Conservation (phyloP, 1,284 basidiomycete genomes). For the Cerioporus squamosus region DNA sequence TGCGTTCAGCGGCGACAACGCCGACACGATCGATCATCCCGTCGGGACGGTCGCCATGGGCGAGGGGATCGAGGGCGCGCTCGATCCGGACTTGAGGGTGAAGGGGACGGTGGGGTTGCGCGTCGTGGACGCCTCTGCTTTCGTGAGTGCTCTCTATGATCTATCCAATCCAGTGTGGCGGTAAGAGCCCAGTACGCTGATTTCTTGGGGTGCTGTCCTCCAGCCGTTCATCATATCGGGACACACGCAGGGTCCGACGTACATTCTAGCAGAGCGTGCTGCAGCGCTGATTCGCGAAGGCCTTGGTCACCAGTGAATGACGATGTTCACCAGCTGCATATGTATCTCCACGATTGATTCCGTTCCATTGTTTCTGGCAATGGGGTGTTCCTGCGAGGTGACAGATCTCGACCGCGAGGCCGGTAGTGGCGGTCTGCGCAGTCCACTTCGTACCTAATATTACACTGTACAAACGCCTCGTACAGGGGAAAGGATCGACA, state of each 20-base stretch:
- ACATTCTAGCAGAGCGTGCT: slow-evolving; percentile 12
- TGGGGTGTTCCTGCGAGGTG: too few relatives aligned
- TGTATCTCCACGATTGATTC: too few relatives aligned
- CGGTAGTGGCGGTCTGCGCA: too few relatives aligned
- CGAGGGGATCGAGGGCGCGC: not conserved
- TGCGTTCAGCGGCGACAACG: slow-evolving; percentile 19
- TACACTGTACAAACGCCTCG: too few relatives aligned
- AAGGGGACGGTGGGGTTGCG: slow-evolving; percentile 13
- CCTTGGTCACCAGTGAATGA: too few relatives aligned
- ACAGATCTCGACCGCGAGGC: too few relatives aligned
- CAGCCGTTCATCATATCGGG: slow-evolving; percentile 13
- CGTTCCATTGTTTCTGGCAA: too few relatives aligned
- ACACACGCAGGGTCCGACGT: slow-evolving; percentile 10
- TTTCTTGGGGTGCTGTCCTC: not conserved
- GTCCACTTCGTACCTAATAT: too few relatives aligned
- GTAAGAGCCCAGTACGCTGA: not conserved
- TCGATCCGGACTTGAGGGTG: slow-evolving; percentile 7
- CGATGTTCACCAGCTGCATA: too few relatives aligned
- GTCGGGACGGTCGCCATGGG: slow-evolving; percentile 32
- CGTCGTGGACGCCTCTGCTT: slow-evolving; percentile 18
- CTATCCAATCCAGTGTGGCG: not conserved
- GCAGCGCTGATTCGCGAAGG: slow-evolving; percentile 1
- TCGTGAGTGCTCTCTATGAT: slow-evolving; percentile 12
- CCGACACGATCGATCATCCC: slow-evolving; percentile 31
- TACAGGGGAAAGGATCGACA: too few relatives aligned